Base-by-base conservation (phyloP, 352 stramenopile genomes). In the Phytophthora tentaculata region DNA sequence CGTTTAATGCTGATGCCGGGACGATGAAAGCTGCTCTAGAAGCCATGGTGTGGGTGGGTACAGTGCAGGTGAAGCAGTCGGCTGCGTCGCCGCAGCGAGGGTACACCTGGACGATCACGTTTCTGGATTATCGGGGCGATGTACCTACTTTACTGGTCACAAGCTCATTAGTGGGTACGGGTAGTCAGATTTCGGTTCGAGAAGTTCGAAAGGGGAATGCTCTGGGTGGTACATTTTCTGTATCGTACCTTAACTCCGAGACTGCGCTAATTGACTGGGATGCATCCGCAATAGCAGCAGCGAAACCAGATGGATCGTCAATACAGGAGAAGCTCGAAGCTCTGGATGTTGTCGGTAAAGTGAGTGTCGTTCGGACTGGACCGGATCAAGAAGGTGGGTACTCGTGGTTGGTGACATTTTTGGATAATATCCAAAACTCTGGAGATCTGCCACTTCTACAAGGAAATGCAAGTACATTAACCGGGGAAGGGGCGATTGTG, bases 41-140 rank as follows among this genome's bases (percentile, higher is more conserved):
- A 64, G 74, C 74, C 5, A 89, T 91, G 78, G 54, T 69, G 1
- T 92, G 81, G 84, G 73, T 93, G n/a, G 74, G 80, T 2, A 73
- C 71, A 7, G 87, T 94, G 0, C 79, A 91, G 52, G 83, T 94
- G 0, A 71, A 77, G 10, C 81, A 76, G 24, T 81, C 74, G 0
- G 65, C 49, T 2, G 74, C 85, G 9, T 83, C 77, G 0, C 56
- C 82, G 3, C 87, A 95, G 47, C 66, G 77, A 23, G 84, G 86
- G 5, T 95, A 89, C 52, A 82, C 76, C 7, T 95, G 86, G 86
- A 91, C 73, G 0, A 77, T 95, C 29, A 91, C 84, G 7, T 95
- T 93, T 45, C 28, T 91, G 20, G 82, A 90, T 14, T 93, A 90
- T 50, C 65, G 80, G 50, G 87, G 87, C 7, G 83, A 92, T 35